phyloP scores from a whole-genome alignment of 2,329 filamentous ascomycete genomes.

The Aspergillus brunneoviolaceus region DNA sequence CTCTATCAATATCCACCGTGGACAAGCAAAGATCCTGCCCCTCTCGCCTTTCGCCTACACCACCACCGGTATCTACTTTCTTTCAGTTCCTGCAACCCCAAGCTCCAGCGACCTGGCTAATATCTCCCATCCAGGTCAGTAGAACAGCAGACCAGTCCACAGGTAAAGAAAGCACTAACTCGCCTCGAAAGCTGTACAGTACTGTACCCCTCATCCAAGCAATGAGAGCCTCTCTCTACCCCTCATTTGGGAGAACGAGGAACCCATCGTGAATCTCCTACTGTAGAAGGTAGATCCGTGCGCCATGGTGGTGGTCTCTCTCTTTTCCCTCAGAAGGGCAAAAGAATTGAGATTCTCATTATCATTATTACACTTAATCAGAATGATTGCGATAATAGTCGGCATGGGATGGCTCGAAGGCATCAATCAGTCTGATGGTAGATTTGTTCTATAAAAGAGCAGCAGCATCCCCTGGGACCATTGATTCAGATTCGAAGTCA shows the following conservation, averaged over 20 bases:
- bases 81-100: not conserved
- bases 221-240: not conserved
- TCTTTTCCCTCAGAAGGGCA: no score
- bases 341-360: no score
- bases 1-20: not conserved
- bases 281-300: constrained; percentile 20
- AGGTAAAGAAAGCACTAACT: no score
- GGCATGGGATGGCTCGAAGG: no score
- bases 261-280: constrained; percentile 1
- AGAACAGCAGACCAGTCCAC: not conserved
- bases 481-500: no score
- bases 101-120: not conserved
- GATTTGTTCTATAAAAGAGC: not conserved
- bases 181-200: not conserved
- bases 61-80: not conserved
- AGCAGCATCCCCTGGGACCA: no score
- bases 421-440: not conserved
- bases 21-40: not conserved
- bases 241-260: constrained; percentile 5
- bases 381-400: no score
- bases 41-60: not conserved
- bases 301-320: not conserved
- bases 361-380: no score
- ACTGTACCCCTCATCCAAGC: not conserved
- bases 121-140: not conserved